Percentiles rank a stretch among this genome's conserved stretches.
Evolutionary conservation across 2,329 filamentous ascomycete genomes (phyloP).

Genomic region (Ophiostoma montium): DNA sequence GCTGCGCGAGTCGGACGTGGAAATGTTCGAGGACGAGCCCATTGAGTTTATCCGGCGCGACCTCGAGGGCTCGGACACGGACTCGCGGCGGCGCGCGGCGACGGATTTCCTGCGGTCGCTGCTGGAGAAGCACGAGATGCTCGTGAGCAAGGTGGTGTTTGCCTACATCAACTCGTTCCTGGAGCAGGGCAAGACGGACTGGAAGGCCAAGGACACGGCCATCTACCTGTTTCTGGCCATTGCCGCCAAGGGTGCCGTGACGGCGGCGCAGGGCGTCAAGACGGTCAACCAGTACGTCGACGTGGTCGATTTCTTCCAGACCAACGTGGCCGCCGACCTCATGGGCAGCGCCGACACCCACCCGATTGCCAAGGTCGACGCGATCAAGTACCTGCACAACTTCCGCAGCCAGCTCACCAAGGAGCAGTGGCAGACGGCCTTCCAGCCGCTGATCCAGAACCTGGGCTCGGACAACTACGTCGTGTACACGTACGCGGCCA

Average conservation of each 20-base stretch:
- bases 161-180: slow-evolving; percentile 82
- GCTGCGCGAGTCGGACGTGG: slow-evolving; percentile 81
- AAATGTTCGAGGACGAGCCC: slow-evolving; percentile 95
- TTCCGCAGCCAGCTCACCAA: slow-evolving; percentile 92
- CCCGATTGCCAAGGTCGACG: slow-evolving; percentile 88
- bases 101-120: slow-evolving; percentile 88
- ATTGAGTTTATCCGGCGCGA: slow-evolving; percentile 96
- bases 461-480: slow-evolving; percentile 85
- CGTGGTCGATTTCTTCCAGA: slow-evolving; percentile 89
- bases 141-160: slow-evolving; percentile 77
- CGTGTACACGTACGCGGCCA: slow-evolving; percentile 93
- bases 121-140: slow-evolving; percentile 72
- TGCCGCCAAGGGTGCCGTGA: slow-evolving; percentile 80
- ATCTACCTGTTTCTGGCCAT: slow-evolving; percentile 92
- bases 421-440: slow-evolving; percentile 80
- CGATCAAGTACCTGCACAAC: slow-evolving; percentile 94
- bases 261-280: slow-evolving; percentile 77
- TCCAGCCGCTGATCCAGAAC: slow-evolving; percentile 82
- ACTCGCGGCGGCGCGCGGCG: slow-evolving; percentile 80
- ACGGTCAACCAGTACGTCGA: slow-evolving; percentile 78
- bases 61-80: slow-evolving; percentile 88
- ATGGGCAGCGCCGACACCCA: slow-evolving; percentile 54
- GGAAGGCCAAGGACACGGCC: slow-evolving; percentile 97
- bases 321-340: slow-evolving; percentile 80
- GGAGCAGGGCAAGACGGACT: slow-evolving; percentile 65